phyloP scores from a whole-genome alignment of 768 basidiomycete genomes.

The Kwoniella dejecticola region DNA sequence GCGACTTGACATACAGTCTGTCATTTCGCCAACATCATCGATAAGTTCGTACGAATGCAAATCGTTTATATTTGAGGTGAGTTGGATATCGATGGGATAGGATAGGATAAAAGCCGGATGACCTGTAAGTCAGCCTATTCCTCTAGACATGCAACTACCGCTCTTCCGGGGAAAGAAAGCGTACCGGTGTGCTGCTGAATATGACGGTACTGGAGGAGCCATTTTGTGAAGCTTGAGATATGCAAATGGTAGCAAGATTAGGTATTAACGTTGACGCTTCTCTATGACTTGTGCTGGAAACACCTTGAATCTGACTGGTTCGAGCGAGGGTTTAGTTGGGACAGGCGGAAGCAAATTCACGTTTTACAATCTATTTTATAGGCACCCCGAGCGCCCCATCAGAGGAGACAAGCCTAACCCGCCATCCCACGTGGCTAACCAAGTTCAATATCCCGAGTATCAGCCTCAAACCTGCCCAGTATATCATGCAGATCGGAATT shows the following conservation, averaged over 20 bases:
- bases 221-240: conserved; percentile 7
- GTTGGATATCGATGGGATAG: too few species aligned
- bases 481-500: too few species aligned
- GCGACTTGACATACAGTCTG: conserved; percentile 83
- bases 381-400: neutral
- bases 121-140: too few species aligned
- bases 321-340: neutral
- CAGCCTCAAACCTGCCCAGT: too few species aligned
- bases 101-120: too few species aligned
- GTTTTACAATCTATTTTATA: neutral
- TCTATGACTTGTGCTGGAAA: neutral
- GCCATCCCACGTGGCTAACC: too few species aligned
- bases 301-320: conserved; percentile 10
- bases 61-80: too few species aligned
- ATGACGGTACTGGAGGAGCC: conserved; percentile 22
- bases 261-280: neutral
- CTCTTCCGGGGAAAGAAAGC: too few species aligned
- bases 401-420: neutral
- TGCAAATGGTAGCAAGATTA: neutral
- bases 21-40: too few species aligned
- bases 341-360: conserved; percentile 2
- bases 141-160: too few species aligned
- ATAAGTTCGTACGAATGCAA: too few species aligned
- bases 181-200: conserved; percentile 47
- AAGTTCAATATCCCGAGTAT: too few species aligned